Percentiles rank a stretch among this genome's conserved stretches.
These are phyloP conservation scores for Colletotrichum liaoningense DNA, from an alignment of 2,329 filamentous ascomycete species.

Conservation along the genomic window DNA sequence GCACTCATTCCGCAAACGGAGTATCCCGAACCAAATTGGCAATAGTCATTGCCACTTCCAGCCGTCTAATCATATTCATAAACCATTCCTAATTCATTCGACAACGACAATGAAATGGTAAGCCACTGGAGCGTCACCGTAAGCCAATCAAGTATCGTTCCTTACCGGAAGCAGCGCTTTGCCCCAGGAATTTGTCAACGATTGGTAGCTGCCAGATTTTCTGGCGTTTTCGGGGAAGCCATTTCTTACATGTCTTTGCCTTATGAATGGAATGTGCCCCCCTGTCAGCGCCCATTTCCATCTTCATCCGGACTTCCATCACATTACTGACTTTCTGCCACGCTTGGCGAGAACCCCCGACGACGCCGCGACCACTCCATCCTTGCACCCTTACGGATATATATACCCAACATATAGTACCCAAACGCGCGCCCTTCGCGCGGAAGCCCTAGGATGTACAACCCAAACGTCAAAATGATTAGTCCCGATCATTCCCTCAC, in stretches of 20 bases:
- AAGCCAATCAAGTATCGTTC: background rate
- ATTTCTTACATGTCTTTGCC: background rate
- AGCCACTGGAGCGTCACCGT: background rate
- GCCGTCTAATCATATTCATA: too few relatives aligned
- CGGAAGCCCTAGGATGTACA: background rate
- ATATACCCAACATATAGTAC: too few relatives aligned
- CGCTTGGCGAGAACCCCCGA: background rate
- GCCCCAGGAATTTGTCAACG: background rate
- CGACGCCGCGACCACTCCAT: background rate
- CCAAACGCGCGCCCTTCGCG: background rate
- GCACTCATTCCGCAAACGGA: background rate
- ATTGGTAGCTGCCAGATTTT: background rate
- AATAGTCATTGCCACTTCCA: background rate
- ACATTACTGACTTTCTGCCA: background rate
- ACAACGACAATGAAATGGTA: background rate
- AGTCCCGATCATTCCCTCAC: constrained; percentile 20
- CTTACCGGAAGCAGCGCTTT: constrained; percentile 10
- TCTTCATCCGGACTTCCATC: background rate
- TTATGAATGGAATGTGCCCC: background rate
- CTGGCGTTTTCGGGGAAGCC: background rate
- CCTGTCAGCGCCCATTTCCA: background rate
- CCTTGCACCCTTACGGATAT: background rate
- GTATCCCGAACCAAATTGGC: background rate
- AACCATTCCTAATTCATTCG: background rate
- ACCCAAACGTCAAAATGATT: constrained; percentile 12